These are phyloP conservation scores for Acacia pycnantha DNA, from an alignment of 331 rosid species.

Conservation along the genomic window DNA sequence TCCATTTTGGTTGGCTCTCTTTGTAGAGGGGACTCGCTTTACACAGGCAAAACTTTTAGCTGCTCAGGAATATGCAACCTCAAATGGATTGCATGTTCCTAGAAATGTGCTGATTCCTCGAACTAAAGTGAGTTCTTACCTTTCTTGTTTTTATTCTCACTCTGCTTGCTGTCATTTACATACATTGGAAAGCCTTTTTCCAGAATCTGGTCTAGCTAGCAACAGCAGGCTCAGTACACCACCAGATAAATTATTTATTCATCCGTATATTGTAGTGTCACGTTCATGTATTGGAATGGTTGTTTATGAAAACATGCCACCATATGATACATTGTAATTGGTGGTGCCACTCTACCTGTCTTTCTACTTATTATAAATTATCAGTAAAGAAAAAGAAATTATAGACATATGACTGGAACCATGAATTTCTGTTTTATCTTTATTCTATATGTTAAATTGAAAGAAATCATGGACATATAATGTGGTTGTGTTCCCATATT, in stretches of 20 bases:
- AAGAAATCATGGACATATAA: neutral
- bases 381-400: neutral
- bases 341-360: neutral
- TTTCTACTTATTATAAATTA: neutral
- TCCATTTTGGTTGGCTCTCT: slow-evolving; percentile 99
- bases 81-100: slow-evolving; percentile 77
- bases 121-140: slow-evolving; percentile 65
- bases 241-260: neutral
- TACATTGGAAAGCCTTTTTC: neutral
- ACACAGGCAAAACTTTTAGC: slow-evolving; percentile 82
- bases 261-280: neutral
- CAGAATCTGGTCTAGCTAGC: slow-evolving; percentile 4
- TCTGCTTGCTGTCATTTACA: neutral
- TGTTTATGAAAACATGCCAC: neutral
- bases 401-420: neutral
- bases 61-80: slow-evolving; percentile 86
- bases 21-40: slow-evolving; percentile 99
- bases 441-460: neutral
- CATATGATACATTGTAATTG: neutral
- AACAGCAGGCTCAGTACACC: neutral
- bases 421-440: neutral
- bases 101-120: slow-evolving; percentile 96
- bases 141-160: neutral
- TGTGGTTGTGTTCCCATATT: neutral
- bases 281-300: neutral